Evolutionary conservation across 2,329 filamentous ascomycete genomes (phyloP).

Genomic region (Colletotrichum camelliae): DNA sequence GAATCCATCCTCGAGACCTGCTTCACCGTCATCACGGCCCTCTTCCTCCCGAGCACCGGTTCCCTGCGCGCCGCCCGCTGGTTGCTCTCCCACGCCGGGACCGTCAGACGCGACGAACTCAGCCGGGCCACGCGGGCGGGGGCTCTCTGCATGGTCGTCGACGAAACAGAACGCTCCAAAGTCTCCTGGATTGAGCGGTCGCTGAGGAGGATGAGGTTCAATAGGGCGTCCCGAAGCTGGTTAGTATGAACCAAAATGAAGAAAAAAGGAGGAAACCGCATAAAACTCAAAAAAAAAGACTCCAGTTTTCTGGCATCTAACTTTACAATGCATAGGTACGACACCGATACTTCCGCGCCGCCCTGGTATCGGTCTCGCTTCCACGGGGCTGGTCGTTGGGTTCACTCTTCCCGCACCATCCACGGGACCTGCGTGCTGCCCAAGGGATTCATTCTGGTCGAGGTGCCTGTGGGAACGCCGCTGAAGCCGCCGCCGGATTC

Average conservation of each 20-base stretch:
- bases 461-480: constrained; percentile 16
- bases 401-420: constrained; percentile 17
- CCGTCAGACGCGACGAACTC: constrained; percentile 14
- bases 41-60: constrained; percentile 25
- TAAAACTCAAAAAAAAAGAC: not conserved
- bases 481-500: constrained; percentile 18
- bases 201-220: constrained; percentile 9
- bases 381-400: constrained; percentile 11
- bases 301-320: not conserved
- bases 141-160: constrained; percentile 27
- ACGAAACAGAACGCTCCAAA: constrained; percentile 7
- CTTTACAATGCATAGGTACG: constrained; percentile 8
- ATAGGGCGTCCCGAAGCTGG: constrained; percentile 11
- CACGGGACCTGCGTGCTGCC: constrained; percentile 12
- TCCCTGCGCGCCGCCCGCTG: constrained; percentile 19
- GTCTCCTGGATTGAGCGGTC: constrained; percentile 13
- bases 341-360: not conserved
- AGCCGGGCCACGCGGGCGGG: constrained; percentile 22
- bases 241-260: not conserved
- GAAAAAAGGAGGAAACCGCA: not conserved
- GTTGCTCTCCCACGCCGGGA: constrained; percentile 13
- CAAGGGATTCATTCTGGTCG: constrained; percentile 16
- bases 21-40: constrained; percentile 6
- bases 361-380: constrained; percentile 9
- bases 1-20: constrained; percentile 16